phyloP scores from a whole-genome alignment of 1,139 yeast species.

The Meyerozyma carpophila region DNA sequence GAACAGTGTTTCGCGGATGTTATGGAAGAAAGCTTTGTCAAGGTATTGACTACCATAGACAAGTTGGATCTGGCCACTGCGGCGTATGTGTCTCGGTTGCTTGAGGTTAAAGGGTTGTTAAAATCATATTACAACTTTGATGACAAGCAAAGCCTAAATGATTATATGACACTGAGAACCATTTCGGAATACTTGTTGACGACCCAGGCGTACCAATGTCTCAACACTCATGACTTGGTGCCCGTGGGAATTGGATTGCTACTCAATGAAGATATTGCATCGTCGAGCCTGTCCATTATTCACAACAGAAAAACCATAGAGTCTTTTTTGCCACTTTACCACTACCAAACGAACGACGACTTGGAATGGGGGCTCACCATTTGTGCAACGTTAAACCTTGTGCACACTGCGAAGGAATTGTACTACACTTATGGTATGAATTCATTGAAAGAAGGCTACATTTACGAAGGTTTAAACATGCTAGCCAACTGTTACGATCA shows the following conservation, averaged over 20 bases:
- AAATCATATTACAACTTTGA: conserved; percentile 35
- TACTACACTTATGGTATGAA: conserved; percentile 38
- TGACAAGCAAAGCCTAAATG: conserved; percentile 11
- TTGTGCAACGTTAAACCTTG: conserved; percentile 39
- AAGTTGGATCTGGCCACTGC: conserved; percentile 63
- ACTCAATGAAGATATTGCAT: conserved; percentile 23
- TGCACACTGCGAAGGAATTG: conserved; percentile 49
- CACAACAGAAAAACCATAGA: conserved; percentile 45
- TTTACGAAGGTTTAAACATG: conserved; percentile 61
- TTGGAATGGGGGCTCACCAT: conserved; percentile 72
- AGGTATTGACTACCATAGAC: conserved; percentile 58
- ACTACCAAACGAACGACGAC: conserved; percentile 64
- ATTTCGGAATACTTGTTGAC: conserved; percentile 60
- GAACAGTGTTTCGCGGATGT: conserved; percentile 62
- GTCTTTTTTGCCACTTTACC: conserved; percentile 54
- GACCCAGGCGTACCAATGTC: conserved; percentile 54
- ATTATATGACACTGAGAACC: conserved; percentile 23
- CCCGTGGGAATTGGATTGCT: conserved; percentile 64
- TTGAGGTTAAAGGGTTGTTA: conserved; percentile 61
- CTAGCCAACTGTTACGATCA: conserved; percentile 63
- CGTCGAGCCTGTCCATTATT: conserved; percentile 14
- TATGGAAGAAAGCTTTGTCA: conserved; percentile 52
- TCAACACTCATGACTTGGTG: conserved; percentile 46
- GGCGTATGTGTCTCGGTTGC: conserved; percentile 56
- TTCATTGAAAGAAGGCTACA: conserved; percentile 40